Conservation (phyloP, 257 asterid genomes). For the Nicotiana tomentosiformis region DNA sequence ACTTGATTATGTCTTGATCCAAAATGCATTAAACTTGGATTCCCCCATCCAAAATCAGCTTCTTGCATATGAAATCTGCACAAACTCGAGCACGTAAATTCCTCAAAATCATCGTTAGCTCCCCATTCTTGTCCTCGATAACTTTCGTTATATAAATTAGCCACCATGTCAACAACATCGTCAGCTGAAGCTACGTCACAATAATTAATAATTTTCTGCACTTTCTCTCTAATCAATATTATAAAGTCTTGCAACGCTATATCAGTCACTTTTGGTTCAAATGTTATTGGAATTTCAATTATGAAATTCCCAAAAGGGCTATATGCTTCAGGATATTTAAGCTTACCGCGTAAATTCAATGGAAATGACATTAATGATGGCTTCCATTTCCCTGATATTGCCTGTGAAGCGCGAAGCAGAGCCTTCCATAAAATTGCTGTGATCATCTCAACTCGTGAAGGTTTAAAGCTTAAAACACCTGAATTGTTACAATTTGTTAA, state of each 20-base stretch:
- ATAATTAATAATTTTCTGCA: background rate
- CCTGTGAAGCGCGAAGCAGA: too few relatives aligned
- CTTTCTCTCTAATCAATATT: background rate
- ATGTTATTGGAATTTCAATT: background rate
- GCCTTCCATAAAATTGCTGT: too few relatives aligned
- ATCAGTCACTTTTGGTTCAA: background rate
- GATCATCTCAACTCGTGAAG: too few relatives aligned
- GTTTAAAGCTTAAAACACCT: background rate
- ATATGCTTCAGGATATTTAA: too few relatives aligned
- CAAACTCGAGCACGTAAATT: background rate
- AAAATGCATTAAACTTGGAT: slow-evolving; percentile 1
- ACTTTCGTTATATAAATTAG: background rate
- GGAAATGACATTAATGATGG: too few relatives aligned
- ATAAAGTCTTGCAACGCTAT: background rate
- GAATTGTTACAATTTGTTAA: background rate
- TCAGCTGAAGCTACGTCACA: background rate
- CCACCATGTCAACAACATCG: background rate
- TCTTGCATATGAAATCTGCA: background rate
- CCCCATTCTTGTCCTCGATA: background rate
- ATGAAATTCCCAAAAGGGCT: background rate
- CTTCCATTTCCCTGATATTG: too few relatives aligned
- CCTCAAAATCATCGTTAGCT: background rate
- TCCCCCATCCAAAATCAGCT: background rate
- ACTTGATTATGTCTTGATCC: background rate
- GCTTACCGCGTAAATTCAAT: too few relatives aligned